Conservation (phyloP, 805 yeast genomes). For the Yarrowia sp. region DNA sequence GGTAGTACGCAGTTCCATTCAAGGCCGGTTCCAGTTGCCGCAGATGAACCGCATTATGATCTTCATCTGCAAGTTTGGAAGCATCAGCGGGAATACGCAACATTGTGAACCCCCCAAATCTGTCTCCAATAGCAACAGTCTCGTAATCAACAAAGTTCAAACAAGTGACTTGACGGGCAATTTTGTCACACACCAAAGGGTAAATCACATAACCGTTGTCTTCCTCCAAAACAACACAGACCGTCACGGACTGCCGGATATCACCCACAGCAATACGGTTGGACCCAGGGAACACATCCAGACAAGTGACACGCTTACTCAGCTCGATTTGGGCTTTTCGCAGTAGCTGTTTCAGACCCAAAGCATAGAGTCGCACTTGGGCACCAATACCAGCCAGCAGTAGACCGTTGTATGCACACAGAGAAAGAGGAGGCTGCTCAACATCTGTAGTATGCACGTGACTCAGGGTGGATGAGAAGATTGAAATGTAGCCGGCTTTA, state of each 20-base stretch:
- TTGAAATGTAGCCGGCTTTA: not conserved
- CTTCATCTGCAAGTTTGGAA: constrained; percentile 51
- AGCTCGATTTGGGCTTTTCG: constrained; percentile 55
- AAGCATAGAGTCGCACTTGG: constrained; percentile 56
- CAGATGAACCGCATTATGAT: constrained; percentile 44
- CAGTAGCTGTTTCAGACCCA: constrained; percentile 78
- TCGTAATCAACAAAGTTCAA: constrained; percentile 62
- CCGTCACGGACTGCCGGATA: constrained; percentile 59
- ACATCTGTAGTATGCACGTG: constrained; percentile 60
- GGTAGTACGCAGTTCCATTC: constrained; percentile 30
- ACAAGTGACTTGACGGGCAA: constrained; percentile 63
- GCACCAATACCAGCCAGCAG: constrained; percentile 58
- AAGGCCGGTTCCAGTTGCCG: not conserved
- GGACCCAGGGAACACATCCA: constrained; percentile 48
- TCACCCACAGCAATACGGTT: constrained; percentile 69
- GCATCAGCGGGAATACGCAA: constrained; percentile 56
- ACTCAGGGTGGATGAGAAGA: constrained; percentile 36
- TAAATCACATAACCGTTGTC: constrained; percentile 47
- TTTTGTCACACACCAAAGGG: constrained; percentile 65
- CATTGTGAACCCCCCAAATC: constrained; percentile 75
- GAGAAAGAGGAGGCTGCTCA: constrained; percentile 46
- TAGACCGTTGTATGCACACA: constrained; percentile 56
- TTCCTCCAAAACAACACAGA: constrained; percentile 49
- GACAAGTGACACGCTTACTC: constrained; percentile 46
- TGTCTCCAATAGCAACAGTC: constrained; percentile 81